These are phyloP conservation scores for Colletotrichum cordylinicola DNA, from an alignment of 2,329 filamentous ascomycete species.

Conservation along the genomic window DNA sequence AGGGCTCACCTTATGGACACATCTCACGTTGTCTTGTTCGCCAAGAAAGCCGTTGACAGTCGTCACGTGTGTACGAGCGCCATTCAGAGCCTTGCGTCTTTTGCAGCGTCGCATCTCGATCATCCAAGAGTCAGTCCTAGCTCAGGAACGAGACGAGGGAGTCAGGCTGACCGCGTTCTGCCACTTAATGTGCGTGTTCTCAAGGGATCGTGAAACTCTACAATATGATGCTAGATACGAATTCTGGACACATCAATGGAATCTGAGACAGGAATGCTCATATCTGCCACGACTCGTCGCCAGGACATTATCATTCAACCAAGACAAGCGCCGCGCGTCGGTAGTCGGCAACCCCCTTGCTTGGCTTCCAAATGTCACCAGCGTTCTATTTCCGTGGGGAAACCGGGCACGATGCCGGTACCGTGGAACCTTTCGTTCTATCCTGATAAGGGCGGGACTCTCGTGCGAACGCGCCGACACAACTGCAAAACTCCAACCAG, in stretches of 20 bases:
- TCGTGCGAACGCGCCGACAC: neutral
- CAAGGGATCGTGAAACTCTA: neutral
- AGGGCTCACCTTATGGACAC: neutral
- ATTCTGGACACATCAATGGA: neutral
- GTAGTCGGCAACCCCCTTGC: neutral
- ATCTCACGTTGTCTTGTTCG: neutral
- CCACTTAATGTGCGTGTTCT: neutral
- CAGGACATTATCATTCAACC: neutral
- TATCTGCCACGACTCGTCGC: neutral
- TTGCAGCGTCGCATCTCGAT: neutral
- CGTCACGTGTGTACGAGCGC: neutral
- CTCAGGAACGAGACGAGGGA: neutral
- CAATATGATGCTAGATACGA: neutral
- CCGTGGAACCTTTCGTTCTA: neutral
- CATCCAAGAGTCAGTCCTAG: neutral
- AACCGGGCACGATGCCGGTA: neutral
- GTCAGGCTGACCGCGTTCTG: neutral
- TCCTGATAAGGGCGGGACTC: neutral
- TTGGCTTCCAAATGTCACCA: neutral
- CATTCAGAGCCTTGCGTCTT: neutral
- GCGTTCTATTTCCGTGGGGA: neutral
- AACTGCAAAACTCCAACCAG: neutral
- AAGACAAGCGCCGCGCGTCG: neutral
- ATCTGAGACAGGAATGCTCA: conserved; percentile 6
- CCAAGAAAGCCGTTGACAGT: neutral